A percentile compares a stretch with the other conserved stretches of the same genome.
These are phyloP conservation scores for Centrapalus pauciflorus DNA, from an alignment of 129 eudicot species.

Conservation along the genomic window DNA sequence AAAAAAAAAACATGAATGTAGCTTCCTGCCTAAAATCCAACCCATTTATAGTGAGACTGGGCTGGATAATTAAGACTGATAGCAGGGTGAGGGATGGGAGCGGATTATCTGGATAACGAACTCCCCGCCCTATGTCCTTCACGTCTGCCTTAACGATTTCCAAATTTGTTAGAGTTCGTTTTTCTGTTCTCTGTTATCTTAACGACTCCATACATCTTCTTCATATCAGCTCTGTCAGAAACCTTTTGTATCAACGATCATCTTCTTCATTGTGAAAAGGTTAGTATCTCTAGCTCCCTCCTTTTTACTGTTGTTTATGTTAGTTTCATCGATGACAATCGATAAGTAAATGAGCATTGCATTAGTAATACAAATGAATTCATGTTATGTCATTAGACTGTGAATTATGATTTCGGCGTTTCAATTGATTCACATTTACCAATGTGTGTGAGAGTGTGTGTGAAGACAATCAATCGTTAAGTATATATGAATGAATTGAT, in stretches of 20 bases:
- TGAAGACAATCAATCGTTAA: no score
- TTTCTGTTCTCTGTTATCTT: neutral
- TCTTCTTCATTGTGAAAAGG: conserved; percentile 7
- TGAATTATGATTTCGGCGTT: neutral
- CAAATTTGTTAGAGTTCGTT: neutral
- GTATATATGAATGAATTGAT: neutral
- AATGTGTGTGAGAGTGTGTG: no score
- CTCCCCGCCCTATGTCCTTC: neutral
- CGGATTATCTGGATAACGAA: neutral
- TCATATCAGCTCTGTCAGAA: neutral
- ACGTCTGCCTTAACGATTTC: neutral
- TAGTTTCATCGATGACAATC: neutral
- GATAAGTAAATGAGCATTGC: neutral
- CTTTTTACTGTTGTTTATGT: neutral
- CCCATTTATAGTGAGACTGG: neutral
- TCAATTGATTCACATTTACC: no score
- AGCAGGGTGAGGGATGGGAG: no score
- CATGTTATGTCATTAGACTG: neutral
- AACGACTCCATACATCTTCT: neutral
- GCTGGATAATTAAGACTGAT: conserved; percentile 1
- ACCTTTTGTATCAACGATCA: neutral
- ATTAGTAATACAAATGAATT: no score
- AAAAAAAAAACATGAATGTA: no score
- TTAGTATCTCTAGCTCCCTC: neutral
- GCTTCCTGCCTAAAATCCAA: no score